Conservation (phyloP, 2,329 filamentous ascomycete species). For the Arthrobotrys sinensis region DNA sequence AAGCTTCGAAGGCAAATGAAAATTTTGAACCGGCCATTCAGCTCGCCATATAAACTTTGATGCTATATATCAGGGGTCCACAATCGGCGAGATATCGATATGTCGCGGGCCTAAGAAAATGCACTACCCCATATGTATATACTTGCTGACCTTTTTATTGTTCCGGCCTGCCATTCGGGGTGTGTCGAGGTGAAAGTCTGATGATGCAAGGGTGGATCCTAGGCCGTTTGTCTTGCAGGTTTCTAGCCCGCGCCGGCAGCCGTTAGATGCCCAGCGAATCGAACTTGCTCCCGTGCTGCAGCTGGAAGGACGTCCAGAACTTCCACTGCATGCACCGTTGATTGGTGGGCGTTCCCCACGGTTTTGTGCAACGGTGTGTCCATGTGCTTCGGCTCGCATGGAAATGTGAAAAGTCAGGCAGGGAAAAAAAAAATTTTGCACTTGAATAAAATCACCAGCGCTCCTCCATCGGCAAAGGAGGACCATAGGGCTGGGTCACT, state of each 20-base stretch:
- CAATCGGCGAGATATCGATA: conserved; percentile 25
- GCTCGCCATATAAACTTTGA: conserved; percentile 8
- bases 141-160: background rate
- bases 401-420: conserved; percentile 9
- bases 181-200: conserved; percentile 30
- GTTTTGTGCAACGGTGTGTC: conserved; percentile 28
- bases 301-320: conserved; percentile 24
- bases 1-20: conserved; percentile 23
- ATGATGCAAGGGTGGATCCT: conserved; percentile 57
- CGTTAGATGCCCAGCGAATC: conserved; percentile 34
- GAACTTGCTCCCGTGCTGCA: conserved; percentile 23
- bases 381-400: conserved; percentile 24
- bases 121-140: background rate
- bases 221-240: conserved; percentile 38
- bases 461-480: conserved; percentile 23
- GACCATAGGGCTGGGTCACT: background rate
- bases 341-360: conserved; percentile 31
- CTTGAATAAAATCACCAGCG: conserved; percentile 13
- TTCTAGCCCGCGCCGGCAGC: conserved; percentile 40
- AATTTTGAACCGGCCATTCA: conserved; percentile 3
- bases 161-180: conserved; percentile 28
- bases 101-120: background rate
- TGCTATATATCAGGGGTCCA: background rate
- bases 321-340: conserved; percentile 38
- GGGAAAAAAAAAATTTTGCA: conserved; percentile 14